Evolutionary conservation across 1,139 yeast genomes (phyloP).

Genomic region (Saccharomycopsis crataegensis): DNA sequence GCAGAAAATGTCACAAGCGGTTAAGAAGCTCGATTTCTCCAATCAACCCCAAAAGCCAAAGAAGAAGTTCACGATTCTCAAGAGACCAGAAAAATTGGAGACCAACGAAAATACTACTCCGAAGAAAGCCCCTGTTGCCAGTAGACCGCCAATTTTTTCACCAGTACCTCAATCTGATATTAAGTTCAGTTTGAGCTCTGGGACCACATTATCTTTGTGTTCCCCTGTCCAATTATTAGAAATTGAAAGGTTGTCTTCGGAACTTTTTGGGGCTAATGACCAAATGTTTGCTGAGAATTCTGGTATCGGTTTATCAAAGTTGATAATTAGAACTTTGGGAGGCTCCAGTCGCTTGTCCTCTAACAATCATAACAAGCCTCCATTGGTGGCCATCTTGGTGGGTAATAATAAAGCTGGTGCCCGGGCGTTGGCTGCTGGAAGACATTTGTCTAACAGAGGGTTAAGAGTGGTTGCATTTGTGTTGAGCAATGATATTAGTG

Average conservation of each 20-base stretch:
- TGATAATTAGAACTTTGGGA: constrained; percentile 58
- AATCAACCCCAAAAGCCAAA: background rate
- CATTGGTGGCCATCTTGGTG: constrained; percentile 61
- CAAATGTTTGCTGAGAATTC: constrained; percentile 58
- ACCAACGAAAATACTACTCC: background rate
- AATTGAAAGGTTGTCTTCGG: constrained; percentile 55
- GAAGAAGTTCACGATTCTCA: constrained; percentile 5
- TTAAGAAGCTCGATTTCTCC: constrained; percentile 2
- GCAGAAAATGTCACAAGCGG: background rate
- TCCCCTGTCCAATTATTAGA: constrained; percentile 81
- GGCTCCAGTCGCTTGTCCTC: constrained; percentile 51
- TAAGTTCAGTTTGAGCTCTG: background rate
- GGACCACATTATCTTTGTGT: constrained; percentile 39
- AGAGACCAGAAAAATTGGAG: background rate
- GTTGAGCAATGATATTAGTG: constrained; percentile 32
- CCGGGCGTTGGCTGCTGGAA: constrained; percentile 71
- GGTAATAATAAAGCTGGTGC: constrained; percentile 74
- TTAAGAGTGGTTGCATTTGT: constrained; percentile 58
- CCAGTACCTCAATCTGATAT: constrained; percentile 7
- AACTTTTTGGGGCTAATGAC: constrained; percentile 45
- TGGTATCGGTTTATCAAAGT: constrained; percentile 57
- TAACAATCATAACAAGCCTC: constrained; percentile 69
- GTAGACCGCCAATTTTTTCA: constrained; percentile 9
- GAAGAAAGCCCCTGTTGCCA: background rate
- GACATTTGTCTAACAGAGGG: constrained; percentile 72